Evolutionary conservation across 306 rosid species (phyloP).

Genomic region (Notholithocarpus densiflorus): DNA sequence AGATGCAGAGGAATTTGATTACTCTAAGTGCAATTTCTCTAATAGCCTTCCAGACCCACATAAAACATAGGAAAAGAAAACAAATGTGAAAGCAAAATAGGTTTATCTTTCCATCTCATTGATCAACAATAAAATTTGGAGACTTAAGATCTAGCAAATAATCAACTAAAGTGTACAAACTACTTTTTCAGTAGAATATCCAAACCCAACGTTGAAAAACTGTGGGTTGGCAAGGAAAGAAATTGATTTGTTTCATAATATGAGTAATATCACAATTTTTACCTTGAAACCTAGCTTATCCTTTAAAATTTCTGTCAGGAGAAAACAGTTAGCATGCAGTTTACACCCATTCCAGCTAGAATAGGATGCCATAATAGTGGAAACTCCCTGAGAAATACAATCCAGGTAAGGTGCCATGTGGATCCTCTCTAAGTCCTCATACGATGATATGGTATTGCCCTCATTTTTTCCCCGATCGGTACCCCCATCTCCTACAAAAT

Average conservation of each 20-base stretch:
- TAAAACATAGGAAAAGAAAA: background rate
- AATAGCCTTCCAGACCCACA: background rate
- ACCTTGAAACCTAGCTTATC: constrained; percentile 83
- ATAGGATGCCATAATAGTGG: constrained; percentile 82
- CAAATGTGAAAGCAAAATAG: background rate
- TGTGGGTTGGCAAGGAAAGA: too few species aligned
- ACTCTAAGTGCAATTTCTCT: background rate
- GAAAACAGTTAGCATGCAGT: constrained; percentile 62
- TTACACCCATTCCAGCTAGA: constrained; percentile 80
- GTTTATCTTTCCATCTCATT: background rate
- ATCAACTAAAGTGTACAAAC: background rate
- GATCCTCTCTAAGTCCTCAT: constrained; percentile 70
- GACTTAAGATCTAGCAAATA: background rate
- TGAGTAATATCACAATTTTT: background rate
- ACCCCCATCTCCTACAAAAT: constrained; percentile 96
- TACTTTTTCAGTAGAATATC: too few species aligned
- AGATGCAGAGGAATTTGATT: background rate
- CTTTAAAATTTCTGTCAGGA: constrained; percentile 71
- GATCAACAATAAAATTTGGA: background rate
- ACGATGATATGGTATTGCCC: constrained; percentile 65
- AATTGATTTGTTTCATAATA: background rate
- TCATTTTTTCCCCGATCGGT: constrained; percentile 75
- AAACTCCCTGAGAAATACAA: constrained; percentile 82
- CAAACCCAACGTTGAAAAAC: too few species aligned
- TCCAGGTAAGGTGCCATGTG: constrained; percentile 87